Conservation (phyloP, 768 basidiomycete species). For the Lactarius vividus region DNA sequence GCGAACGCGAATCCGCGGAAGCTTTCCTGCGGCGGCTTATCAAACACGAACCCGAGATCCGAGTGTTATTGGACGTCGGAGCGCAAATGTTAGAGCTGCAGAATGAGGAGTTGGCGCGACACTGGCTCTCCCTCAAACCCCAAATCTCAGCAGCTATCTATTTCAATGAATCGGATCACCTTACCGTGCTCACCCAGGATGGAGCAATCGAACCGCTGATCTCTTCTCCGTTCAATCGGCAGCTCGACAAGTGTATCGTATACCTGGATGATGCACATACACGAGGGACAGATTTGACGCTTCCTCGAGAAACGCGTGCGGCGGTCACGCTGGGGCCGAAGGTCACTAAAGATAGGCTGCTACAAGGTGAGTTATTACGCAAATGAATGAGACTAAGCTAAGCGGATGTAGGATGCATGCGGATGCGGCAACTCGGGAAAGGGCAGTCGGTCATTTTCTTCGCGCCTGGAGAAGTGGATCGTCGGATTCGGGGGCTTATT, state of each 20-base stretch:
- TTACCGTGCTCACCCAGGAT: conserved; percentile 27
- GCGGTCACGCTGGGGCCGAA: neutral
- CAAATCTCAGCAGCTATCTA: conserved; percentile 44
- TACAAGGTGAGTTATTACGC: conserved; percentile 40
- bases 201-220: conserved; percentile 35
- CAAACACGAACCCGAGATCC: conserved; percentile 38
- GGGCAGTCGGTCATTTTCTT: neutral
- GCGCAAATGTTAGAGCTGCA: conserved; percentile 54
- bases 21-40: conserved; percentile 37
- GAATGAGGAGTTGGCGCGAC: conserved; percentile 41
- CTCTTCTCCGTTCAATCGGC: conserved; percentile 33
- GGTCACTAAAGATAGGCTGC: conserved; percentile 28
- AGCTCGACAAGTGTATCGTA: neutral
- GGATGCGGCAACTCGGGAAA: neutral
- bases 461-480: conserved; percentile 18
- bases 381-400: neutral
- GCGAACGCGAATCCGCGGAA: conserved; percentile 21
- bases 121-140: conserved; percentile 39
- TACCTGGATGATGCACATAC: neutral
- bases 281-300: neutral
- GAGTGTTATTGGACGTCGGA: conserved; percentile 53
- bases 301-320: neutral
- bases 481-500: conserved; percentile 8
- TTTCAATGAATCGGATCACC: conserved; percentile 33
- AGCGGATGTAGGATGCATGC: neutral